A percentile compares a stretch with the other conserved stretches of the same genome.
These are phyloP conservation scores for Cyclospora cayetanensis DNA, from an alignment of 169 alveolate genomes.

Conservation along the genomic window DNA sequence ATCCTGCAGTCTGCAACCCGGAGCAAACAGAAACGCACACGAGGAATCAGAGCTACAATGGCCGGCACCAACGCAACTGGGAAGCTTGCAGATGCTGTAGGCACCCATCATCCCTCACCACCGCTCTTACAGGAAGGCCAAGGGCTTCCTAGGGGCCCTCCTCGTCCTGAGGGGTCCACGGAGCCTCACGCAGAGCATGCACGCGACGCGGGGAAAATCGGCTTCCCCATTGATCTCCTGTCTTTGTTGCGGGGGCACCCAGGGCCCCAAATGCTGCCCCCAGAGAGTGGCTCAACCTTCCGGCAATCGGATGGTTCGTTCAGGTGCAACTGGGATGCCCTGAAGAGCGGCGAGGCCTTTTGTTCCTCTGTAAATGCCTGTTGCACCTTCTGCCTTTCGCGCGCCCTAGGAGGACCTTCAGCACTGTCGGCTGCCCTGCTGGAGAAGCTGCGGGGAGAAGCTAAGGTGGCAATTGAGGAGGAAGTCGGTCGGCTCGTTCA, in stretches of 20 bases:
- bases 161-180: background rate
- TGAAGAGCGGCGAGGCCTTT: constrained; percentile 51
- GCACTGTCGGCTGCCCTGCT: constrained; percentile 29
- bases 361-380: constrained; percentile 31
- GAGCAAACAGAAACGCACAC: no score
- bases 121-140: background rate
- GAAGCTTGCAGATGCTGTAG: background rate
- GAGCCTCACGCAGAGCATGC: background rate
- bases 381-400: constrained; percentile 32
- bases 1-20: no score
- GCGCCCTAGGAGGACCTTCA: constrained; percentile 58
- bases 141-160: background rate
- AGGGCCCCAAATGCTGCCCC: constrained; percentile 32
- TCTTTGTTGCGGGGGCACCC: constrained; percentile 2
- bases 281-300: background rate
- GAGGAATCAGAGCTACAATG: no score
- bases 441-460: constrained; percentile 49
- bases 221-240: background rate
- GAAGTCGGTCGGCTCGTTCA: constrained; percentile 22
- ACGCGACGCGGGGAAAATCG: background rate
- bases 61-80: no score
- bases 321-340: constrained; percentile 62
- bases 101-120: background rate
- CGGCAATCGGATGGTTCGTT: constrained; percentile 50
- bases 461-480: constrained; percentile 29